Evolutionary conservation across 2,329 filamentous ascomycete genomes (phyloP).

Genomic region (Penicillium occitanis): DNA sequence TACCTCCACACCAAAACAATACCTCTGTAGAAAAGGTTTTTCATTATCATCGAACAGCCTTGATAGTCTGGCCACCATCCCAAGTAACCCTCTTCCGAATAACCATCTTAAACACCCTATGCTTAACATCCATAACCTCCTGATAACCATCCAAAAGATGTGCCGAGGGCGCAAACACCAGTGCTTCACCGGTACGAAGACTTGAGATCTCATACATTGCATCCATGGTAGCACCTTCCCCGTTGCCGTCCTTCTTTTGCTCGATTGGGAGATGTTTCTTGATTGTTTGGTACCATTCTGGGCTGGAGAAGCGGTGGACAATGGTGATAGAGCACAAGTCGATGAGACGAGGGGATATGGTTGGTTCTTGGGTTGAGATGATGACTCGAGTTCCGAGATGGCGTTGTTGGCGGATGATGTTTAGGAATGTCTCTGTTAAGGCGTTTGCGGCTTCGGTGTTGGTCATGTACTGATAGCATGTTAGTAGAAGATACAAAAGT

Average conservation of each 20-base stretch:
- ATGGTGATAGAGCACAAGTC: constrained; percentile 71
- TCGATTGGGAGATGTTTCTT: constrained; percentile 48
- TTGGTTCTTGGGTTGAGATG: constrained; percentile 76
- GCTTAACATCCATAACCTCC: constrained; percentile 23
- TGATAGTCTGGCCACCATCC: constrained; percentile 29
- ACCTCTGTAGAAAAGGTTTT: too few relatives aligned
- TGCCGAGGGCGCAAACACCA: constrained; percentile 29
- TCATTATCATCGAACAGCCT: constrained; percentile 22
- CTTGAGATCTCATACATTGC: constrained; percentile 27
- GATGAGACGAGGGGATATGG: constrained; percentile 65
- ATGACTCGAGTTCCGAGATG: constrained; percentile 67
- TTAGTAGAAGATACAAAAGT: constrained; percentile 31
- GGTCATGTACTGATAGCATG: constrained; percentile 57
- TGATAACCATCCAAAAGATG: constrained; percentile 24
- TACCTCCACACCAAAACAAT: neutral
- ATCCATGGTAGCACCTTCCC: constrained; percentile 5
- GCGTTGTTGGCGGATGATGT: constrained; percentile 67
- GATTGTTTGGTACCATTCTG: constrained; percentile 59
- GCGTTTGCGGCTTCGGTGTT: constrained; percentile 49
- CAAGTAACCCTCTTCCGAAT: constrained; percentile 29
- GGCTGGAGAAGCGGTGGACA: constrained; percentile 69
- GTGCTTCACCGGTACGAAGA: constrained; percentile 29
- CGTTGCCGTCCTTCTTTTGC: constrained; percentile 1
- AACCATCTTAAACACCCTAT: constrained; percentile 26
- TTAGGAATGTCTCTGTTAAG: constrained; percentile 63